A percentile compares a stretch with the other conserved stretches of the same genome.
These are phyloP conservation scores for Sisymbrium irio DNA, from an alignment of 345 rosid species.

Conservation along the genomic window DNA sequence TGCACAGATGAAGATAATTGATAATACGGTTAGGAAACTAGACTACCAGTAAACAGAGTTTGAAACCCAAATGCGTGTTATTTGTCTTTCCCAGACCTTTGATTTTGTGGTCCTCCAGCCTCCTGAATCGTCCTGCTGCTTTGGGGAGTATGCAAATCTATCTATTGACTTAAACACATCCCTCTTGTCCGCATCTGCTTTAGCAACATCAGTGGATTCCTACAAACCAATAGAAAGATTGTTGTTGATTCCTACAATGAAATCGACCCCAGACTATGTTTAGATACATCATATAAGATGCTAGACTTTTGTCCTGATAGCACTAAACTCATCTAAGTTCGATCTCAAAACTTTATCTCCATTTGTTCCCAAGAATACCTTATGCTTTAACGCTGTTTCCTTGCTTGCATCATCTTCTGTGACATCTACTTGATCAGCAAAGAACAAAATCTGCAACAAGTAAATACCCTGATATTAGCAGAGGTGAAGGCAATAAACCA, in stretches of 20 bases:
- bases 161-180: slow-evolving; percentile 48
- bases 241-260: not conserved
- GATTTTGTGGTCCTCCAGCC: slow-evolving; percentile 91
- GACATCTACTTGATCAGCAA: slow-evolving; percentile 46
- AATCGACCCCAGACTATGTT: not conserved
- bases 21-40: not conserved
- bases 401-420: slow-evolving; percentile 34
- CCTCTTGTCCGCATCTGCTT: slow-evolving; percentile 33
- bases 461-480: slow-evolving; percentile 8
- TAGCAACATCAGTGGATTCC: slow-evolving; percentile 31
- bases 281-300: not conserved
- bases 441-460: slow-evolving; percentile 59
- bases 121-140: slow-evolving; percentile 37
- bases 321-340: not conserved
- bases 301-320: not conserved
- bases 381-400: slow-evolving; percentile 29
- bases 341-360: not conserved
- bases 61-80: slow-evolving; percentile 4
- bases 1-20: slow-evolving; percentile 28
- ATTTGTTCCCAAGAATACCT: slow-evolving; percentile 36
- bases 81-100: slow-evolving; percentile 43
- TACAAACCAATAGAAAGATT: slow-evolving; percentile 19
- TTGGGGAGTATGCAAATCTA: slow-evolving; percentile 56
- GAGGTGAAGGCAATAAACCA: not conserved
- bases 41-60: slow-evolving; percentile 6